Percentiles rank a stretch among this genome's conserved stretches.
Evolutionary conservation across 202 grass and related monocot genomes (phyloP).

Genomic region (Cymbopogon flexuosus): DNA sequence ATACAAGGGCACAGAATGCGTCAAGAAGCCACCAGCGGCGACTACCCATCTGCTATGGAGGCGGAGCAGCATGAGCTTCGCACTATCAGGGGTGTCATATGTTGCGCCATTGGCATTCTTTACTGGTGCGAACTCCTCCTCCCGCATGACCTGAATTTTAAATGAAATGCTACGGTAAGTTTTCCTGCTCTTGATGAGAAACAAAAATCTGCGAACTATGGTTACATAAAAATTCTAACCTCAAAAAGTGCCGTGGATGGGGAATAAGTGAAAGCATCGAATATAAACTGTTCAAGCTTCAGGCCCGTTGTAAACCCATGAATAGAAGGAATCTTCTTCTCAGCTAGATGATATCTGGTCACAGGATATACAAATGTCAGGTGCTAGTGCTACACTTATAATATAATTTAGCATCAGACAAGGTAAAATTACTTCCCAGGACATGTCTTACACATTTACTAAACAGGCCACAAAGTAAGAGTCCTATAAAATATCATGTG

Average conservation of each 20-base stretch:
- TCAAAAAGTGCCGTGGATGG: conserved; percentile 87
- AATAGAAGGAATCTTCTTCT: conserved; percentile 98
- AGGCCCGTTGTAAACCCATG: conserved; percentile 74
- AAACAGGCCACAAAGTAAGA: not conserved
- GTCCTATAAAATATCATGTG: not conserved
- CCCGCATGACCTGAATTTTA: conserved; percentile 57
- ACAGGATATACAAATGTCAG: conserved; percentile 30
- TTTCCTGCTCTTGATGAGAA: not conserved
- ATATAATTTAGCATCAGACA: not conserved
- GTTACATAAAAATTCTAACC: conserved; percentile 37
- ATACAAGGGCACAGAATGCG: conserved; percentile 90
- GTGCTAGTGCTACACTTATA: not conserved
- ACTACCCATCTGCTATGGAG: conserved; percentile 99
- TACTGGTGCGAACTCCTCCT: conserved; percentile 98
- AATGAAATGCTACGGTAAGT: not conserved
- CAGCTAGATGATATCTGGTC: conserved; percentile 81
- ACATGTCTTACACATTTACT: not conserved
- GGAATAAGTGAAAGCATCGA: conserved; percentile 88
- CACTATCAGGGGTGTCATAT: conserved; percentile 85
- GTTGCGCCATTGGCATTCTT: conserved; percentile 84
- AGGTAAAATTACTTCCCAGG: not conserved
- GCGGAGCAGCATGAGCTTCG: conserved; percentile 86
- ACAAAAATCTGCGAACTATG: not conserved
- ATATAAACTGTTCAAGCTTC: conserved; percentile 95
- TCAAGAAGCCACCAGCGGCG: conserved; percentile 90